Evolutionary conservation across 2,329 filamentous ascomycete species (phyloP).

Genomic region (Alternaria gaisen): DNA sequence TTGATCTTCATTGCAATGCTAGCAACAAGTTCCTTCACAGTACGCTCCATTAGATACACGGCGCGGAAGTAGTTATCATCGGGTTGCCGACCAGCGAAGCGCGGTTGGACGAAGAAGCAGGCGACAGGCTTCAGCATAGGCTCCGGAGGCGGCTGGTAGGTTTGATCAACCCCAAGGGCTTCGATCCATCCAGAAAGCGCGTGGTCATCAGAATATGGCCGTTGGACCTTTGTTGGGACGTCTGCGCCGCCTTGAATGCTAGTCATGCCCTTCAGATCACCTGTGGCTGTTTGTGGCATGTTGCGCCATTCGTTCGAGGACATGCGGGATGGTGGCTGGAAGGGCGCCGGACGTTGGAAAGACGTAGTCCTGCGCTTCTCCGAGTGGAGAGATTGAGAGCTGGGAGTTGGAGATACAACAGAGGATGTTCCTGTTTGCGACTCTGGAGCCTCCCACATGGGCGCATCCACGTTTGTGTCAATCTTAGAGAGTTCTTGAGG

Average conservation of each 20-base stretch:
- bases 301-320: conserved; percentile 66
- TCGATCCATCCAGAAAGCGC: conserved; percentile 86
- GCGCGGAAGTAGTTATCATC: conserved; percentile 79
- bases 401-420: conserved; percentile 61
- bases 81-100: conserved; percentile 58
- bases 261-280: conserved; percentile 59
- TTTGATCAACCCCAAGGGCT: conserved; percentile 85
- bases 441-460: conserved; percentile 59
- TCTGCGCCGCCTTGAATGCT: conserved; percentile 56
- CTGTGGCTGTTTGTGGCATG: conserved; percentile 62
- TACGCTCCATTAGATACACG: conserved; percentile 83
- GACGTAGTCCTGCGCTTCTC: conserved; percentile 52
- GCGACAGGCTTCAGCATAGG: conserved; percentile 77
- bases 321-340: conserved; percentile 54
- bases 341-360: conserved; percentile 56
- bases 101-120: conserved; percentile 82
- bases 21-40: conserved; percentile 75
- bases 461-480: conserved; percentile 54
- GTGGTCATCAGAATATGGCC: conserved; percentile 67
- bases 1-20: conserved; percentile 81
- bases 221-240: conserved; percentile 64
- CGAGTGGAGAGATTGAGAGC: conserved; percentile 56
- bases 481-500: conserved; percentile 66
- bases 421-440: conserved; percentile 66
- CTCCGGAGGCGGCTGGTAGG: conserved; percentile 82